Conservation (phyloP, 1,139 yeast genomes). For the Hansenula sp. region DNA sequence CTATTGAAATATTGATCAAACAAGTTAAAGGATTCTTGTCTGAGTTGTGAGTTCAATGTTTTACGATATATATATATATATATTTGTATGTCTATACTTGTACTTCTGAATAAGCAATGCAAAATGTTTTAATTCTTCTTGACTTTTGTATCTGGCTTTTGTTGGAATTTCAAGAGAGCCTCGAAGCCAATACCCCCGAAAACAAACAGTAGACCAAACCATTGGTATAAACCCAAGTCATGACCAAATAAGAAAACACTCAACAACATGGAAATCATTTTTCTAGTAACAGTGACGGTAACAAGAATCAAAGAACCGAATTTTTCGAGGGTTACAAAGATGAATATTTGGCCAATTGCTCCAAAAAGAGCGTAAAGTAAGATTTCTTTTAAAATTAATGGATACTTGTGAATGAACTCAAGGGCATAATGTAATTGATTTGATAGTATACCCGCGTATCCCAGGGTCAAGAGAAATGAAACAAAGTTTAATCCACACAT, state of each 20-base stretch:
- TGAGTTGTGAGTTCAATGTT: neutral
- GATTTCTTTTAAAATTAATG: slow-evolving; percentile 54
- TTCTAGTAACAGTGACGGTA: slow-evolving; percentile 93
- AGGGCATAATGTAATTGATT: slow-evolving; percentile 48
- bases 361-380: slow-evolving; percentile 74
- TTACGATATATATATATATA: neutral
- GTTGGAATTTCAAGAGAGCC: slow-evolving; percentile 41
- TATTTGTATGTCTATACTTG: neutral
- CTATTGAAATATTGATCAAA: slow-evolving; percentile 30
- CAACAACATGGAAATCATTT: slow-evolving; percentile 90
- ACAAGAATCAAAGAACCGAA: slow-evolving; percentile 84
- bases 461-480: slow-evolving; percentile 38
- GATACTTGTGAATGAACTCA: slow-evolving; percentile 43
- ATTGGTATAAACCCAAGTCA: slow-evolving; percentile 55
- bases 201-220: slow-evolving; percentile 76
- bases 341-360: slow-evolving; percentile 88
- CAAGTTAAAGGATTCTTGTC: slow-evolving; percentile 25
- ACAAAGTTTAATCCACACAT: slow-evolving; percentile 76
- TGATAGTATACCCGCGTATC: slow-evolving; percentile 35
- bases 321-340: slow-evolving; percentile 75
- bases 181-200: slow-evolving; percentile 80
- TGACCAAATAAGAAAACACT: slow-evolving; percentile 88
- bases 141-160: slow-evolving; percentile 7
- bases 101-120: neutral
- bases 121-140: neutral